phyloP scores from a whole-genome alignment of 129 eudicot species.

The Tagetes erecta region DNA sequence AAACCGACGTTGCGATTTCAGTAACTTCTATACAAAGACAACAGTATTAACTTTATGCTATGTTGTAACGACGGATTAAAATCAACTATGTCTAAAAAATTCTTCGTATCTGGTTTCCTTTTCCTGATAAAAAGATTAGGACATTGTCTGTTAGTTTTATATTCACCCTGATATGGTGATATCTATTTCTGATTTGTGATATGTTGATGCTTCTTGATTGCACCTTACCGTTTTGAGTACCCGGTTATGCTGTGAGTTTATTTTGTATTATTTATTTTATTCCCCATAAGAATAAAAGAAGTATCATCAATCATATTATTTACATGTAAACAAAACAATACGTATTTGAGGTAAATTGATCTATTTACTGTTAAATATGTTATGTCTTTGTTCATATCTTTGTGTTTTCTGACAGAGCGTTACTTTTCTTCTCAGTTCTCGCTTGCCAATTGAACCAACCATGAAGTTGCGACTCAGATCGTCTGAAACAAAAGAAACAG shows the following conservation, averaged over 20 bases:
- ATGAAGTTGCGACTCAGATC: constrained; percentile 80
- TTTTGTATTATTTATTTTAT: not conserved
- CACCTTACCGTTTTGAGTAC: not conserved
- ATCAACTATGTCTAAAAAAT: not conserved
- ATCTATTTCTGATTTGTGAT: not conserved
- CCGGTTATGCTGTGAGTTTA: not conserved
- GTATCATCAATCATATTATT: not conserved
- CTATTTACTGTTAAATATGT: not conserved
- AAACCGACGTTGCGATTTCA: not conserved
- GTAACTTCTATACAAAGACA: not conserved
- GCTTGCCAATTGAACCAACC: not conserved
- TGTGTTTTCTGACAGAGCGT: not conserved
- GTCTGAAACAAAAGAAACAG: constrained; percentile 64
- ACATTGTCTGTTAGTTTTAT: not conserved
- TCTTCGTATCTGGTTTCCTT: not conserved
- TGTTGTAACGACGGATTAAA: not conserved
- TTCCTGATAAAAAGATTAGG: not conserved
- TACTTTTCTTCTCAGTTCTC: not conserved
- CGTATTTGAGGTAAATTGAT: not conserved
- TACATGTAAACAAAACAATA: not conserved
- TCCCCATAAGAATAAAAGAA: not conserved
- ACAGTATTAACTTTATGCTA: not conserved
- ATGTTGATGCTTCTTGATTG: not conserved
- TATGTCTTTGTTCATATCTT: not conserved
- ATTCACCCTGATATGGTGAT: not conserved